phyloP scores from a whole-genome alignment of 1,284 basidiomycete species.

The Malassezia restricta region DNA sequence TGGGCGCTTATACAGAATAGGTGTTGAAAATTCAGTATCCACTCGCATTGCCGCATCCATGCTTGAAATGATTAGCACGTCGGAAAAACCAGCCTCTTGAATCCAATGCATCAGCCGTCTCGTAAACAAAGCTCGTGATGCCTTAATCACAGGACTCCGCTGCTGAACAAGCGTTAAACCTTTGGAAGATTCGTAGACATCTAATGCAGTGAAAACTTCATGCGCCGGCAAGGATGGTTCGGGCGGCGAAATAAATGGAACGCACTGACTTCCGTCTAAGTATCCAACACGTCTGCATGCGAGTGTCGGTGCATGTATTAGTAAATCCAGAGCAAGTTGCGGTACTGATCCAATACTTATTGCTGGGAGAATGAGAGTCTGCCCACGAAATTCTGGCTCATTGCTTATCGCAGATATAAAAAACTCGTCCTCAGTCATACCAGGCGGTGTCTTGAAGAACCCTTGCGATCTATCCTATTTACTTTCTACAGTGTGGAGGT shows the following conservation, averaged over 20 bases:
- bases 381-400: conserved; percentile 8
- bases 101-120: conserved; percentile 14
- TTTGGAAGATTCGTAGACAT: conserved; percentile 1
- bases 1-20: conserved; percentile 13
- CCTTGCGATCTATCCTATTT: too few species aligned
- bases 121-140: conserved; percentile 6
- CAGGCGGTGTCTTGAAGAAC: too few species aligned
- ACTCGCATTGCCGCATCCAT: conserved; percentile 29
- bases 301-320: conserved; percentile 21
- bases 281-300: conserved; percentile 19
- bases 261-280: conserved; percentile 24
- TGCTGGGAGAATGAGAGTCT: conserved; percentile 28
- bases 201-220: conserved; percentile 4
- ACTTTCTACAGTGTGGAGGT: too few species aligned
- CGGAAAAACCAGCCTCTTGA: conserved; percentile 8
- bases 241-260: conserved; percentile 28
- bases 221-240: conserved; percentile 11
- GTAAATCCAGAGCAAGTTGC: conserved; percentile 31
- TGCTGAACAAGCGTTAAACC: conserved; percentile 28
- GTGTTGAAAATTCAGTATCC: conserved; percentile 25
- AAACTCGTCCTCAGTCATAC: too few species aligned
- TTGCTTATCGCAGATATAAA: too few species aligned
- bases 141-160: conserved; percentile 28
- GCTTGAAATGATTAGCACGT: conserved; percentile 16
- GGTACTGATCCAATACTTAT: conserved; percentile 35